Conservation (phyloP, 441 rosid genomes). For the Cnidoscolus chayamansa region DNA sequence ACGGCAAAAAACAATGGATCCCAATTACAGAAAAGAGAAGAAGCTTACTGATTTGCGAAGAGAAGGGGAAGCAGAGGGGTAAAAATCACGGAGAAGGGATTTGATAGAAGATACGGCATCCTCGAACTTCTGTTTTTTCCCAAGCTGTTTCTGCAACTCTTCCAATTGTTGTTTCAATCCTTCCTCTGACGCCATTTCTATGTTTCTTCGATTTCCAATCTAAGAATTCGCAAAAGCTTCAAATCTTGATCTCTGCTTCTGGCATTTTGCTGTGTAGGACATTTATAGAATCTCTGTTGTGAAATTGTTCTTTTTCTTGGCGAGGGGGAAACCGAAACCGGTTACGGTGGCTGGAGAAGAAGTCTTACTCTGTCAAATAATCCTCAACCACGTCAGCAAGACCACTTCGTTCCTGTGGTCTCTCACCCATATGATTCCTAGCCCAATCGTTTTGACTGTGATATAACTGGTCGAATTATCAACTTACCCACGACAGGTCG, state of each 20-base stretch:
- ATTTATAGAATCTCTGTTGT: background rate
- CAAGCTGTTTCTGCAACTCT: constrained; percentile 71
- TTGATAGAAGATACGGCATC: constrained; percentile 61
- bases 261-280: background rate
- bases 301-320: background rate
- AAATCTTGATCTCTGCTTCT: background rate
- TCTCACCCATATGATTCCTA: background rate
- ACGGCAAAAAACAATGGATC: background rate
- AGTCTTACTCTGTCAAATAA: background rate
- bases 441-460: background rate
- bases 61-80: constrained; percentile 55
- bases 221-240: background rate
- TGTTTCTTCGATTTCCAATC: background rate
- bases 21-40: background rate
- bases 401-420: background rate
- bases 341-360: too few relatives aligned
- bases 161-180: constrained; percentile 54
- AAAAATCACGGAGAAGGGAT: constrained; percentile 44
- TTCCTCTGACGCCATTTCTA: constrained; percentile 43
- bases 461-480: background rate
- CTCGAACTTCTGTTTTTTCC: constrained; percentile 72
- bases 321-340: background rate
- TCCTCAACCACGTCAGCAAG: background rate
- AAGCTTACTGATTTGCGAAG: constrained; percentile 53
- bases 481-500: background rate